A percentile compares a stretch with the other conserved stretches of the same genome.
These are phyloP conservation scores for Neurospora africana DNA, from an alignment of 495 filamentous ascomycete species.

Conservation along the genomic window DNA sequence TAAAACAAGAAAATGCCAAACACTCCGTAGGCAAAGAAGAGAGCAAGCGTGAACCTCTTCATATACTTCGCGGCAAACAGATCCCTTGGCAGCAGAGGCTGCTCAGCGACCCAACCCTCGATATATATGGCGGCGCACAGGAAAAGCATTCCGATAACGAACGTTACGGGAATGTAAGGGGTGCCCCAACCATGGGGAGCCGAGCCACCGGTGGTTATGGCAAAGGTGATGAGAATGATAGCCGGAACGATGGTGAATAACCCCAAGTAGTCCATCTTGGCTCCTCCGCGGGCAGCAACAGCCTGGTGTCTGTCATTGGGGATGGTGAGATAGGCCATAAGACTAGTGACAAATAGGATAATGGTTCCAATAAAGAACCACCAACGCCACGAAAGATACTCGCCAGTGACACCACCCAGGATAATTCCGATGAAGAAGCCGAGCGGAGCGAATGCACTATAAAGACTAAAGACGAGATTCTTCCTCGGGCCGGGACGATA, in stretches of 20 bases:
- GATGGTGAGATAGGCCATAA: constrained; percentile 52
- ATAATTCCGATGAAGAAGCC: constrained; percentile 81
- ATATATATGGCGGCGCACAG: constrained; percentile 55
- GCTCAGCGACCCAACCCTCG: constrained; percentile 62
- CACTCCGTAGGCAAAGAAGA: constrained; percentile 68
- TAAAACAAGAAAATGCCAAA: constrained; percentile 74
- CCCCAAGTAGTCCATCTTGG: constrained; percentile 48
- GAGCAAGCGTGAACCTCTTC: constrained; percentile 50
- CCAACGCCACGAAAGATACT: constrained; percentile 60
- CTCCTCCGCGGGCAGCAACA: constrained; percentile 21
- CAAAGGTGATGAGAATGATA: constrained; percentile 62
- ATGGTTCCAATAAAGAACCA: constrained; percentile 71
- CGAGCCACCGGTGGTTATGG: constrained; percentile 64
- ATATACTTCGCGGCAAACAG: constrained; percentile 67
- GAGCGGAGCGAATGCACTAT: constrained; percentile 64
- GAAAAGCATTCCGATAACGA: constrained; percentile 47
- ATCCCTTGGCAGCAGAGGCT: constrained; percentile 65
- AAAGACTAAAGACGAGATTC: constrained; percentile 74
- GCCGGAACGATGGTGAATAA: constrained; percentile 52
- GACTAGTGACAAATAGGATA: constrained; percentile 31
- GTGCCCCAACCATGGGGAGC: constrained; percentile 61
- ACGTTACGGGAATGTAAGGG: constrained; percentile 56
- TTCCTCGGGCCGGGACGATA: constrained; percentile 81
- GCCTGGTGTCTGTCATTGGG: constrained; percentile 49
- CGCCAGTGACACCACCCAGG: constrained; percentile 58